phyloP scores from a whole-genome alignment of 345 rosid species.

The Corchorus olitorius region DNA sequence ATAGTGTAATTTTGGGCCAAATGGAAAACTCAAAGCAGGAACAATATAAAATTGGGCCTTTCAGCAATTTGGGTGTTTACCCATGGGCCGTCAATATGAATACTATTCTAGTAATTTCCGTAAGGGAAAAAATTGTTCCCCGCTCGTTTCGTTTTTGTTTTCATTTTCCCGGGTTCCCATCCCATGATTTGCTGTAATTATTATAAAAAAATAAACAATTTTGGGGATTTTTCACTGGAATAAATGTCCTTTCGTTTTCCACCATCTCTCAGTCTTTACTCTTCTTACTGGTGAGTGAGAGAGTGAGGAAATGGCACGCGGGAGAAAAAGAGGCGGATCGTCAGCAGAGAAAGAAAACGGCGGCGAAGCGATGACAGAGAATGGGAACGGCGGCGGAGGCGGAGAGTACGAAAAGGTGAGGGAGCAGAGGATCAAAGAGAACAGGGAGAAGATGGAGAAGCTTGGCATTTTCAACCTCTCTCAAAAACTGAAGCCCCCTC shows the following conservation, averaged over 20 bases:
- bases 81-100: too few species aligned
- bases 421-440: constrained; percentile 36
- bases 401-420: constrained; percentile 33
- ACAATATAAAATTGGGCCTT: neutral
- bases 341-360: neutral
- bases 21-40: too few species aligned
- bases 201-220: too few species aligned
- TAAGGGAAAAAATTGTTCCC: neutral
- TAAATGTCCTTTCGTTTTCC: neutral
- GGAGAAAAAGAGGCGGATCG: neutral
- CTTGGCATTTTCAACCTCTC: constrained; percentile 34
- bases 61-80: neutral
- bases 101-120: too few species aligned
- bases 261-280: neutral
- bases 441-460: constrained; percentile 37
- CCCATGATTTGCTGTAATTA: too few species aligned
- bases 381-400: neutral
- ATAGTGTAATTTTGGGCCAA: too few species aligned
- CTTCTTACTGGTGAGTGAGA: neutral
- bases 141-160: neutral
- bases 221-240: neutral
- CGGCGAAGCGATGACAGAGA: neutral
- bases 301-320: neutral
- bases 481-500: constrained; percentile 23
- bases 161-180: neutral